Base-by-base conservation (phyloP, 768 basidiomycete genomes). In the Leccinum ochraceum region DNA sequence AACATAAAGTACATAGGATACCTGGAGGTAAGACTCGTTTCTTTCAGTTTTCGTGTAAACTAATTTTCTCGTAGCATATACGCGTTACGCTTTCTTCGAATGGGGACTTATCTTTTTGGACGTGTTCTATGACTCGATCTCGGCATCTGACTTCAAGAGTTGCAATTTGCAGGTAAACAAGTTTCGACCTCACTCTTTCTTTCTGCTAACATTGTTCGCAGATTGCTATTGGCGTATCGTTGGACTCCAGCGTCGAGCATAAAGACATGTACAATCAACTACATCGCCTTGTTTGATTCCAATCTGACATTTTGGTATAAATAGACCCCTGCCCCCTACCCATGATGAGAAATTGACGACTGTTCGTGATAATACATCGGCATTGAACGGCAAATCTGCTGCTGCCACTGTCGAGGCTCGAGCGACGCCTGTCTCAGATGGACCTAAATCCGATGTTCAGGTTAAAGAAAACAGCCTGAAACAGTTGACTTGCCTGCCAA, bases 41-140 rank as follows among this genome's bases (percentile, higher is more conserved):
- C 16, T 50, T 46, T 51, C 20, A 6, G 14, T 46, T 50, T 34
- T 48, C 22, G 34, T 10, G 32, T 11, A 24, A 36, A n/a, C 60
- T 61, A 22, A 63, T 30, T 36, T 7, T 53, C 46, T 55, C 39
- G 57, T 66, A 92, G 94, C 94, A 11, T 96, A 96, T 74, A 94
- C 92, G 3, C 77, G 76, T 48, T 96, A 95, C 68, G 85, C 88
- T 50, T 88, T 95, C 74, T 90, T 91, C 66, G 94, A 96, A 75
- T 96, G 94, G 94, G 79, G 78, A 8, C 83, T 94, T 53, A 91
- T 94, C 58, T 69, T 88, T 55, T 78, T 88, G 50, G 92, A 94
- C 60, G 77, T 94, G 26, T 59, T 84, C 14, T 93, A 85, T 64
- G 92, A 94, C 69, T 85, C 90, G 0, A 72, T 88, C n/a, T 67